A percentile compares a stretch with the other conserved stretches of the same genome.
Conservation (phyloP, 257 asterid species). For the Haberlea rhodopensis region DNA sequence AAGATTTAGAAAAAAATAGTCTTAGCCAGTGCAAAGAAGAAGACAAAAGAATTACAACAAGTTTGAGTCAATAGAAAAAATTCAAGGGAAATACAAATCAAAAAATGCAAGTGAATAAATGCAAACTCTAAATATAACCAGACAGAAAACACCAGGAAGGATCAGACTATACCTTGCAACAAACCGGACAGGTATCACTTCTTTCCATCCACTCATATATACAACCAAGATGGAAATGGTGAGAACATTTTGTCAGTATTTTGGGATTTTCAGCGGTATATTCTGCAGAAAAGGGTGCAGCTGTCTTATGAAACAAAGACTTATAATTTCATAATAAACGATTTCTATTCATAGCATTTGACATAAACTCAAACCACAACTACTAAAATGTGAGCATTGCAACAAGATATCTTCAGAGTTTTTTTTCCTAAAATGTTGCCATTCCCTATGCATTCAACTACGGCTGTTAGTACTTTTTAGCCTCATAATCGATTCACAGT, state of each 20-base stretch:
- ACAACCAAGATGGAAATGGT: constrained; percentile 74
- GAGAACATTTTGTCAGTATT: constrained; percentile 53
- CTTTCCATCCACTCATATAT: constrained; percentile 75
- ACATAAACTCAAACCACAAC: constrained; percentile 14
- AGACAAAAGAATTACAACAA: constrained; percentile 2
- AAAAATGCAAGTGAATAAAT: constrained; percentile 7
- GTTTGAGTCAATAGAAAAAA: not conserved
- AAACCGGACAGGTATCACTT: constrained; percentile 65
- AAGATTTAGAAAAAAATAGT: not conserved
- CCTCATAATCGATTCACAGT: constrained; percentile 2
- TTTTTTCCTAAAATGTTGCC: not conserved
- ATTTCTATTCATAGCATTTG: constrained; percentile 8
- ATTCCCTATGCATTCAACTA: constrained; percentile 10
- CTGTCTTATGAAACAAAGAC: constrained; percentile 9
- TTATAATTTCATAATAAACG: not conserved
- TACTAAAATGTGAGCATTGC: not conserved
- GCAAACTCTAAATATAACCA: not conserved
- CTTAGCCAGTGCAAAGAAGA: not conserved
- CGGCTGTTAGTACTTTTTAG: not conserved
- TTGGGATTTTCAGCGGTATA: constrained; percentile 58
- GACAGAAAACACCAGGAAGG: not conserved
- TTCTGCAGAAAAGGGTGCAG: constrained; percentile 41
- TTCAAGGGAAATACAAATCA: not conserved
- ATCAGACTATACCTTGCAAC: constrained; percentile 47
- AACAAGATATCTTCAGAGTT: not conserved